Evolutionary conservation across 2,329 filamentous ascomycete genomes (phyloP).

Genomic region (Monilinia fructicola): DNA sequence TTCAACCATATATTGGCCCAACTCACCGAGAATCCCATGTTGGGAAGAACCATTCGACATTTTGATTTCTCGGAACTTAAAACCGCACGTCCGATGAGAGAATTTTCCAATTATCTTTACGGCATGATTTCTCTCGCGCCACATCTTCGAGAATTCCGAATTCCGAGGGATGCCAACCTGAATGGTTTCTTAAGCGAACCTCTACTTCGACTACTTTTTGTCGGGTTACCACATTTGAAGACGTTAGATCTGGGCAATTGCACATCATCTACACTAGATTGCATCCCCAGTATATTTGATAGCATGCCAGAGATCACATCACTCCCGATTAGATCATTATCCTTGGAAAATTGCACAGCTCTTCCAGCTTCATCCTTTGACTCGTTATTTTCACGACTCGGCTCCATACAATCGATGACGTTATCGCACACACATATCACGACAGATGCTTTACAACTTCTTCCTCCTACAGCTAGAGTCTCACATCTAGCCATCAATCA

Average conservation of each 20-base stretch:
- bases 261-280: conserved; percentile 12
- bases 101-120: conserved; percentile 16
- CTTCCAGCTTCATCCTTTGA: conserved; percentile 11
- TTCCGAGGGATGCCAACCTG: conserved; percentile 35
- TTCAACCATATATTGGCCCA: conserved; percentile 63
- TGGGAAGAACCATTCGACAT: conserved; percentile 71
- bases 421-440: conserved; percentile 72
- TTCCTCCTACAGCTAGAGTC: conserved; percentile 66
- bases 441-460: conserved; percentile 63
- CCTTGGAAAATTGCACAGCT: conserved; percentile 11
- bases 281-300: conserved; percentile 5
- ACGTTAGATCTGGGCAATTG: conserved; percentile 21
- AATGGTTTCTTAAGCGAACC: conserved; percentile 49
- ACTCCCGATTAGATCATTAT: conserved; percentile 20
- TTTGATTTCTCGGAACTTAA: conserved; percentile 51
- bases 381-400: conserved; percentile 17
- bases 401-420: conserved; percentile 16
- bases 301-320: not conserved
- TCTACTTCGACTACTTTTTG: conserved; percentile 43
- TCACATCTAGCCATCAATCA: conserved; percentile 75
- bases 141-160: conserved; percentile 70
- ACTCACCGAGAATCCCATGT: conserved; percentile 60
- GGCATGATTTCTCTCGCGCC: conserved; percentile 24
- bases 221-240: conserved; percentile 11
- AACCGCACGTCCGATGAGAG: conserved; percentile 2